Evolutionary conservation across 2,329 filamentous ascomycete genomes (phyloP).

Genomic region (Cordyceps cateniannulata): DNA sequence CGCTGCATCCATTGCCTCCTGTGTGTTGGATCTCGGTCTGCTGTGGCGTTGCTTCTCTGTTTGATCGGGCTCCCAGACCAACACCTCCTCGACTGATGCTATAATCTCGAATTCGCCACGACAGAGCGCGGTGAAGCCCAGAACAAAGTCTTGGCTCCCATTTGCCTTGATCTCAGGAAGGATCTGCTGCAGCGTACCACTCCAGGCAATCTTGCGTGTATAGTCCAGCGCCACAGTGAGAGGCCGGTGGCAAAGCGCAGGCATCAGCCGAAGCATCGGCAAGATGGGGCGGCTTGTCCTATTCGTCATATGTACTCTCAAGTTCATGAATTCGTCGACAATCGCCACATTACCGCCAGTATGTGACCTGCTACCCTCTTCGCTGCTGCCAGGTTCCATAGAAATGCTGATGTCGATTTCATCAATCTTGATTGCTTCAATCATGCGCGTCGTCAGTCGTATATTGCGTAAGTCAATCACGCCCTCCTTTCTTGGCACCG

Average conservation of each 20-base stretch:
- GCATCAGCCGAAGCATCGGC: slow-evolving; percentile 69
- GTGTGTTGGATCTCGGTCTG: slow-evolving; percentile 45
- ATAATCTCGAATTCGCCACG: slow-evolving; percentile 77
- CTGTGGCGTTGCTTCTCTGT: slow-evolving; percentile 20
- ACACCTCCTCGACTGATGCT: slow-evolving; percentile 75
- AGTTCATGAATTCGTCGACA: slow-evolving; percentile 54
- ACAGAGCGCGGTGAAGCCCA: slow-evolving; percentile 71
- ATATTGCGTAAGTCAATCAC: slow-evolving; percentile 71
- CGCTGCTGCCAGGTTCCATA: slow-evolving; percentile 33
- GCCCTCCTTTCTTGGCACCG: slow-evolving; percentile 50
- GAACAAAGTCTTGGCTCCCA: slow-evolving; percentile 50
- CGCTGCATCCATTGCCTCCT: slow-evolving; percentile 51
- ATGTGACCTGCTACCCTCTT: not conserved
- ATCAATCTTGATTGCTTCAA: slow-evolving; percentile 74
- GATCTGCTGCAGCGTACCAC: slow-evolving; percentile 72
- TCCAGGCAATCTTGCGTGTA: slow-evolving; percentile 76
- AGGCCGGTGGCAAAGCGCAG: slow-evolving; percentile 67
- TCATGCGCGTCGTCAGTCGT: slow-evolving; percentile 68
- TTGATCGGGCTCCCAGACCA: slow-evolving; percentile 38
- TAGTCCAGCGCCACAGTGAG: slow-evolving; percentile 71
- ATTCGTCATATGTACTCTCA: slow-evolving; percentile 70
- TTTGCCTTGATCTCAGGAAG: slow-evolving; percentile 57
- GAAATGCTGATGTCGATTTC: slow-evolving; percentile 64
- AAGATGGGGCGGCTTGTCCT: slow-evolving; percentile 60
- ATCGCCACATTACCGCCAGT: slow-evolving; percentile 21